These are phyloP conservation scores for Sphenostylis stenocarpa DNA, from an alignment of 306 rosid genomes.

Conservation along the genomic window DNA sequence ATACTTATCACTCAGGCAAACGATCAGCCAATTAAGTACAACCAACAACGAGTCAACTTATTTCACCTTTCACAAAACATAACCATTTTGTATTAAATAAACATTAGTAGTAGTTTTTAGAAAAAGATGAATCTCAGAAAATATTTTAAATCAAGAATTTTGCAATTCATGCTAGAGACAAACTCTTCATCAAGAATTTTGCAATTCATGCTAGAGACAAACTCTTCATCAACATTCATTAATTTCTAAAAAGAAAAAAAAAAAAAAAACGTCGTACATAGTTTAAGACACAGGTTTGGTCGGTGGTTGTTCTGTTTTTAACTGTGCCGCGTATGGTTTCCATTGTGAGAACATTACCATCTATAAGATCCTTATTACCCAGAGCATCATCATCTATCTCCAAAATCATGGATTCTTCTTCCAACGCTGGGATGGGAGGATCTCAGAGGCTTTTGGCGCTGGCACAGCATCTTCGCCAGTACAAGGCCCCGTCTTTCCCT, in stretches of 20 bases:
- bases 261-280: not conserved
- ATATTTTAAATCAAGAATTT: not conserved
- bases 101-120: not conserved
- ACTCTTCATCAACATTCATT: not conserved
- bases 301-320: not conserved
- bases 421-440: slow-evolving; percentile 26
- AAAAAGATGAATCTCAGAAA: not conserved
- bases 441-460: slow-evolving; percentile 56
- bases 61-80: not conserved
- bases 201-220: not conserved
- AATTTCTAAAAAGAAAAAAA: not conserved
- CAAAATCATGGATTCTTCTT: slow-evolving; percentile 60
- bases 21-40: not conserved
- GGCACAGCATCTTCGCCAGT: slow-evolving; percentile 83
- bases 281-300: not conserved
- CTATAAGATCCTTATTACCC: slow-evolving; percentile 28
- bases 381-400: slow-evolving; percentile 22
- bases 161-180: no score
- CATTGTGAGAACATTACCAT: slow-evolving; percentile 47
- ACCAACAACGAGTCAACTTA: not conserved
- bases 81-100: not conserved
- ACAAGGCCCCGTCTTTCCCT: slow-evolving; percentile 61
- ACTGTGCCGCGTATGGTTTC: slow-evolving; percentile 54
- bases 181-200: not conserved
- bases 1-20: not conserved